Conservation (phyloP, 106 monocot genomes). For the Dendrobium chrysotoxum region DNA sequence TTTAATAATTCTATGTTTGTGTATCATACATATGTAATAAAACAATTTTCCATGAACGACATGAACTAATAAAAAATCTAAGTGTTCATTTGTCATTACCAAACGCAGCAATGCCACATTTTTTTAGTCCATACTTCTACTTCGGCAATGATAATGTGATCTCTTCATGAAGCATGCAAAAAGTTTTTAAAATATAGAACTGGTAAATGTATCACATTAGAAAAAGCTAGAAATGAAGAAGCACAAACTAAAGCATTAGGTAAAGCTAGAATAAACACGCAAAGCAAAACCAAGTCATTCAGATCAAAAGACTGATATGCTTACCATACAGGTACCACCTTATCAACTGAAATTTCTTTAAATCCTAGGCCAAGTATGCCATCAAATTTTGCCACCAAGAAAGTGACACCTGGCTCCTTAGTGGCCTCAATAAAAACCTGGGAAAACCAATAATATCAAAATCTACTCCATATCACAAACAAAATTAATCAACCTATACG, state of each 20-base stretch:
- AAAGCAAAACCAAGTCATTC: not conserved
- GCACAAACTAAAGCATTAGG: not conserved
- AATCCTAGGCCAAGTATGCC: slow-evolving; percentile 67
- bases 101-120: too few species aligned
- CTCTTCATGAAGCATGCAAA: too few species aligned
- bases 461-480: not conserved
- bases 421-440: slow-evolving; percentile 69
- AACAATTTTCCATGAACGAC: too few species aligned
- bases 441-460: not conserved
- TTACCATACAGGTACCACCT: slow-evolving; percentile 49
- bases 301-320: not conserved
- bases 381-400: slow-evolving; percentile 57
- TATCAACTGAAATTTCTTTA: slow-evolving; percentile 57
- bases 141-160: too few species aligned
- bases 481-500: not conserved
- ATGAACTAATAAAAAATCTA: too few species aligned
- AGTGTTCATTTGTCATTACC: too few species aligned
- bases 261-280: not conserved
- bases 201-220: not conserved
- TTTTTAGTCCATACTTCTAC: too few species aligned
- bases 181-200: too few species aligned
- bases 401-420: slow-evolving; percentile 47
- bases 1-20: not conserved
- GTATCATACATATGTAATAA: too few species aligned
- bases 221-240: not conserved